Base-by-base conservation (phyloP, 1,139 yeast genomes). In the Taiozyma sp. region DNA sequence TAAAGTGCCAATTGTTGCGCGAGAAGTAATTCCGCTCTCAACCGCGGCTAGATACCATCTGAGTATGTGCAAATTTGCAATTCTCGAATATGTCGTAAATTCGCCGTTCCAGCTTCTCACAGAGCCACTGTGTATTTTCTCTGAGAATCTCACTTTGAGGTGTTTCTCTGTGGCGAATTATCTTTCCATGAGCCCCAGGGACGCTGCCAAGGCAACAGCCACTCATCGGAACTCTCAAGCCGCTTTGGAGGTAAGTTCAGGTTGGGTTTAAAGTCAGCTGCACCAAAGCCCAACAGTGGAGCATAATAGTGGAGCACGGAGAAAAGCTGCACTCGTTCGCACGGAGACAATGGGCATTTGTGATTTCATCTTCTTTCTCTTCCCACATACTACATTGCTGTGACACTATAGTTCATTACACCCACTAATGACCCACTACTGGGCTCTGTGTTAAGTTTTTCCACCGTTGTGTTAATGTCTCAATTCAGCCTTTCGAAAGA, bases 401-500 rank as follows among this genome's bases (percentile, higher is more conserved):
- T 13, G n/a, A 2, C 14, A 30, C 34, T 8, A 8, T 30, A 5
- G n/a, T n/a, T 30, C 34, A 11, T 28, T 28, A 28, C 3, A 10
- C 30, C 4, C 30, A 28, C 30, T 28, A 28, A 28, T 10, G n/a
- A 3, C 34, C 34, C n/a, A 5, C n/a, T 30, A n/a, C 34, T 30
- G 3, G 14, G 34, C n/a, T 32, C 14, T 14, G 16, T 14, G 19
- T 14, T n/a, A 14, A 32, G 19, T 5, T 32, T 32, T 32, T 32
- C 9, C 35, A 3, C 19, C 11, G 3, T 28, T 8, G 3, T 28
- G 3, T 3, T 28, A 28, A 9, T 9, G 8, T 28, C 9, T 10
- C 30, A 28, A 56, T 55, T 24, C 11, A 42, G 41, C 41, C 22
- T 22, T 22, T 19, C 41, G 24, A 37, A 22, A 37, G 6, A 11